Percentiles rank a stretch among this genome's conserved stretches.
phyloP scores from a whole-genome alignment of 2,329 filamentous ascomycete species.

The Trichophaea hybrida region DNA sequence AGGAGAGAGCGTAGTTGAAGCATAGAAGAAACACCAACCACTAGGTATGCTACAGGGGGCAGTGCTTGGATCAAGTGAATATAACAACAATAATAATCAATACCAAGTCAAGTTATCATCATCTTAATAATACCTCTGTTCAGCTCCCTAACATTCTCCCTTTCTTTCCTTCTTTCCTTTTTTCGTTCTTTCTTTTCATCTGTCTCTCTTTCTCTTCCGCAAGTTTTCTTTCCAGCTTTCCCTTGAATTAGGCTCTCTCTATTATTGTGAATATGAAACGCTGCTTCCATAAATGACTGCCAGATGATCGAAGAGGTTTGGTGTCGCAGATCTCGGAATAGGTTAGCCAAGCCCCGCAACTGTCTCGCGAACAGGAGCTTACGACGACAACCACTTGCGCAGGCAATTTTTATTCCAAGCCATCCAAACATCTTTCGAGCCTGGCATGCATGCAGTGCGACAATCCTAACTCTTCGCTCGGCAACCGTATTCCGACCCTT shows the following conservation, averaged over 20 bases:
- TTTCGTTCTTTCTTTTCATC: neutral
- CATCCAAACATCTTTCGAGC: too few species aligned
- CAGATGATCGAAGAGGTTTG: neutral
- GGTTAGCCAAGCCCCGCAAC: slow-evolving; percentile 8
- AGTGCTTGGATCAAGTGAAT: neutral
- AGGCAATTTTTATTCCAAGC: too few species aligned
- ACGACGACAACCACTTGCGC: neutral
- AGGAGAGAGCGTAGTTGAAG: slow-evolving; percentile 36
- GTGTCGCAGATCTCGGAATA: slow-evolving; percentile 2
- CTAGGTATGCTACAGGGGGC: neutral
- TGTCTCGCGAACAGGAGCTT: neutral
- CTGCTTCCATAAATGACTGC: too few species aligned
- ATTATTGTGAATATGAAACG: too few species aligned
- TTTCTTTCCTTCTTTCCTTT: neutral
- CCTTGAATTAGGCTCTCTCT: too few species aligned
- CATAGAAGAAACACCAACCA: neutral
- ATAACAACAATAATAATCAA: neutral
- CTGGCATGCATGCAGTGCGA: neutral
- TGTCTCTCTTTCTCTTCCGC: slow-evolving; percentile 18
- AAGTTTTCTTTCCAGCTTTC: too few species aligned
- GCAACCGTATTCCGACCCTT: too few species aligned
- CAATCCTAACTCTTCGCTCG: neutral
- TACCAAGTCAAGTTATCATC: neutral
- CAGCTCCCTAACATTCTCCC: neutral
- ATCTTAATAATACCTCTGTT: neutral